phyloP scores from a whole-genome alignment of 2,329 filamentous ascomycete genomes.

The Aspergillus sp. region DNA sequence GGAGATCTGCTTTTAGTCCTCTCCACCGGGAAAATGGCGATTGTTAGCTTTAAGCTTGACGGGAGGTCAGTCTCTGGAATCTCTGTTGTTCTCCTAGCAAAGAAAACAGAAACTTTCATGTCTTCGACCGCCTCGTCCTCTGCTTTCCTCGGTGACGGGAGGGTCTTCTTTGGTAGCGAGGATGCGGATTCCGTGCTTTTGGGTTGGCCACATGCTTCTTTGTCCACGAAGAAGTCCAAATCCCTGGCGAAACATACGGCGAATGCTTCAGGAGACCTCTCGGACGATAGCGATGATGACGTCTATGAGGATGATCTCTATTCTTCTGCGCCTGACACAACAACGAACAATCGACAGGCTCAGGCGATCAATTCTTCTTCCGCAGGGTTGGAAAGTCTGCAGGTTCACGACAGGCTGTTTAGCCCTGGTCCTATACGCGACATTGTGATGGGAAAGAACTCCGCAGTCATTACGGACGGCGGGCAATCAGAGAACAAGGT shows the following conservation, averaged over 20 bases:
- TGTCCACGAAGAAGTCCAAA: constrained; percentile 63
- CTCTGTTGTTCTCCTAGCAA: constrained; percentile 67
- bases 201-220: constrained; percentile 73
- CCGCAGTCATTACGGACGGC: constrained; percentile 51
- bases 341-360: constrained; percentile 22
- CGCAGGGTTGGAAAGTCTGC: constrained; percentile 68
- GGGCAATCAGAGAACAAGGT: constrained; percentile 45
- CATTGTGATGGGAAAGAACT: constrained; percentile 69
- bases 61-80: constrained; percentile 90
- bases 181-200: constrained; percentile 79
- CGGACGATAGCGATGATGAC: constrained; percentile 66
- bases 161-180: constrained; percentile 85
- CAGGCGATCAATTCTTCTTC: constrained; percentile 26
- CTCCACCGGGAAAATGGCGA: constrained; percentile 72
- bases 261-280: constrained; percentile 56
- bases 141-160: constrained; percentile 67
- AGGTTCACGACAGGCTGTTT: constrained; percentile 74
- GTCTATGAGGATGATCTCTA: constrained; percentile 59
- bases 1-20: constrained; percentile 86
- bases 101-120: constrained; percentile 65
- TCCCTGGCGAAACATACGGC: constrained; percentile 60
- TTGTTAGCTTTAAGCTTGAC: constrained; percentile 83
- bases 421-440: constrained; percentile 81
- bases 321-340: constrained; percentile 37
- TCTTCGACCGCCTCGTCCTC: constrained; percentile 70